These are phyloP conservation scores for Xerophyta viscosa DNA, from an alignment of 106 monocot species.

Conservation along the genomic window DNA sequence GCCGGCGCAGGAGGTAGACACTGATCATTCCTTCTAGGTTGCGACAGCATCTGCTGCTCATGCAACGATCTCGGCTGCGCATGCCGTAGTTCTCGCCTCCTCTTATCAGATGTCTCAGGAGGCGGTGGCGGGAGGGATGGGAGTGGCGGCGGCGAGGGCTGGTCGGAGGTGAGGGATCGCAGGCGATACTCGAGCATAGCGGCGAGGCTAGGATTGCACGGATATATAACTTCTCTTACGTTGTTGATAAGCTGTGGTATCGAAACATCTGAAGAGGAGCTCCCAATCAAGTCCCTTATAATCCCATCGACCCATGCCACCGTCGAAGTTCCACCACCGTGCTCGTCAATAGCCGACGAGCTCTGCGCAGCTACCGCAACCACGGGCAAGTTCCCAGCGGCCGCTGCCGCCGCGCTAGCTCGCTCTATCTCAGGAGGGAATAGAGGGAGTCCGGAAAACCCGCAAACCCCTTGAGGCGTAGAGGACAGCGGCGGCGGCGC, in stretches of 20 bases:
- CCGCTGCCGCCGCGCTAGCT: neutral
- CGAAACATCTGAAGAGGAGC: conserved; percentile 44
- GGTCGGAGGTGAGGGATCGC: conserved; percentile 32
- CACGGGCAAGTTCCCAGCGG: neutral
- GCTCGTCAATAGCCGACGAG: neutral
- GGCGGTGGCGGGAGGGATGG: neutral
- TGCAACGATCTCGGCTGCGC: no score
- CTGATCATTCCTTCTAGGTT: no score
- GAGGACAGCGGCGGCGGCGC: conserved; percentile 18
- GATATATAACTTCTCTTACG: conserved; percentile 77
- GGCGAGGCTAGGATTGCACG: conserved; percentile 83
- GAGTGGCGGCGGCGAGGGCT: neutral
- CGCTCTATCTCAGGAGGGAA: conserved; percentile 42
- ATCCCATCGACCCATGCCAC: conserved; percentile 68
- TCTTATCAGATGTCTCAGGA: conserved; percentile 16
- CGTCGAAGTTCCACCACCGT: neutral
- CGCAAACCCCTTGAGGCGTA: no score
- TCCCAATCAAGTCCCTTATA: conserved; percentile 67
- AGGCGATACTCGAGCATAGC: conserved; percentile 68
- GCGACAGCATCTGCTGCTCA: neutral
- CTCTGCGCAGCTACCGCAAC: no score
- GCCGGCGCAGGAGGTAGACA: neutral
- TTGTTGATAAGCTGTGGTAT: conserved; percentile 72
- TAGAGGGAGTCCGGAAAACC: conserved; percentile 65
- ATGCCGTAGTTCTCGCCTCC: conserved; percentile 1